Base-by-base conservation (phyloP, 2,329 filamentous ascomycete species). In the Exophiala viscosa region DNA sequence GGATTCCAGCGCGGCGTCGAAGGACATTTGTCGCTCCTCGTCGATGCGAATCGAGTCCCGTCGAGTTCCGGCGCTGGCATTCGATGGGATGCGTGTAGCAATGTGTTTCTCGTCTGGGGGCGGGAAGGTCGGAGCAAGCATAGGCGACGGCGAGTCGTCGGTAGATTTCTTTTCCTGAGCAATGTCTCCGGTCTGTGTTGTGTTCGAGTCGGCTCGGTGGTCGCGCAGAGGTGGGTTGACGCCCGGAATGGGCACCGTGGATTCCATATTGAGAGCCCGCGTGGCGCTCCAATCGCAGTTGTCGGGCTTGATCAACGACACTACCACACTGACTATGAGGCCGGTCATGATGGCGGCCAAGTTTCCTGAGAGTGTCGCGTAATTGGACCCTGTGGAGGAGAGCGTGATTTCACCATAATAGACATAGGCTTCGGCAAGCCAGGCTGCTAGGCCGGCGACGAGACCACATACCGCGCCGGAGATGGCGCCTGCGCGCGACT, bases 251-350 rank as follows among this genome's bases (percentile, higher is more conserved):
- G 14, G 35, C 34, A 10, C 34, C 48, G 28, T 44, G 14, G 17
- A 48, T 45, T 90, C 87, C 41, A 82, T 78, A 68, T 95, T 90
- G 64, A 95, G 88, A 35, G 82, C 87, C 59, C 81, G 82, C 61
- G 87, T 83, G 65, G 95, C 93, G 28, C 45, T 34, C 76, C 77
- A 65, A 82, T 80, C 90, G 95, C 95, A 28, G 83, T 55, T 41
- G 82, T 73, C 84, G 87, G 95, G 74, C 95, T 87, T 70, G 95
- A 95, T 70, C 45, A 86, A 77, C 0, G 88, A 91, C 13, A 95
- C 76, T 36, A 91, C 57, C 0, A 89, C 88, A 7, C 91, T 80
- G 65, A 92, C 84, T 32, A 92, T 67, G 0, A 88, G 56, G 0
- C 90, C 90, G 0, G 86, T 86, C 7, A 95, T 82, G 1, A 95